These are phyloP conservation scores for Claviceps purpurea DNA, from an alignment of 2,329 filamentous ascomycete species.

Conservation along the genomic window DNA sequence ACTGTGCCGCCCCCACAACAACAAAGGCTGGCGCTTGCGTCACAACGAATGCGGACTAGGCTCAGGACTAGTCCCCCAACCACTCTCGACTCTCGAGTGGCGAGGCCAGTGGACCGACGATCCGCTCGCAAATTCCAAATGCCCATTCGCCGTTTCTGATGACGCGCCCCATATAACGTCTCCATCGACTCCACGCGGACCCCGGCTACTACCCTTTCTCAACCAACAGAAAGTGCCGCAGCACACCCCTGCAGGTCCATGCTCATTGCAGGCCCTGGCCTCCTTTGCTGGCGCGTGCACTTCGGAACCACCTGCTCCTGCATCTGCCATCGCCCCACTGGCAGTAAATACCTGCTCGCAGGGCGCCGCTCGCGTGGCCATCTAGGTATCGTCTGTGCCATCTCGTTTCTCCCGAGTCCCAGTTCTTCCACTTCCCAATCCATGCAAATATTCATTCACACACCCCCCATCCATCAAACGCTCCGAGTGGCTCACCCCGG, in stretches of 20 bases:
- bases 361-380: neutral
- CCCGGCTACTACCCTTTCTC: constrained; percentile 9
- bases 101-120: constrained; percentile 10
- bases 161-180: neutral
- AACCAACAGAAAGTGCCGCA: constrained; percentile 18
- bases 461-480: neutral
- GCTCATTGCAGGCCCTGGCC: neutral
- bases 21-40: constrained; percentile 12
- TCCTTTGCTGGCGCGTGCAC: too few relatives aligned
- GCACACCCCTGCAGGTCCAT: constrained; percentile 1
- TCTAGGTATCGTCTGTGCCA: neutral
- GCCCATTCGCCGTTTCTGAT: constrained; percentile 18
- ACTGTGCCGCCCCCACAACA: constrained; percentile 13
- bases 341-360: neutral
- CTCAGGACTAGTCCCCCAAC: constrained; percentile 16
- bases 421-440: constrained; percentile 3
- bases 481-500: neutral
- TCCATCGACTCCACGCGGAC: neutral
- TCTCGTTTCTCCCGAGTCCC: constrained; percentile 4
- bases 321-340: constrained; percentile 8
- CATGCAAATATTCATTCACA: neutral
- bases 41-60: constrained; percentile 8
- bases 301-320: neutral
- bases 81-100: constrained; percentile 15
- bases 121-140: constrained; percentile 3